Base-by-base conservation (phyloP, 768 basidiomycete genomes). In the Lactarius akahatsu region DNA sequence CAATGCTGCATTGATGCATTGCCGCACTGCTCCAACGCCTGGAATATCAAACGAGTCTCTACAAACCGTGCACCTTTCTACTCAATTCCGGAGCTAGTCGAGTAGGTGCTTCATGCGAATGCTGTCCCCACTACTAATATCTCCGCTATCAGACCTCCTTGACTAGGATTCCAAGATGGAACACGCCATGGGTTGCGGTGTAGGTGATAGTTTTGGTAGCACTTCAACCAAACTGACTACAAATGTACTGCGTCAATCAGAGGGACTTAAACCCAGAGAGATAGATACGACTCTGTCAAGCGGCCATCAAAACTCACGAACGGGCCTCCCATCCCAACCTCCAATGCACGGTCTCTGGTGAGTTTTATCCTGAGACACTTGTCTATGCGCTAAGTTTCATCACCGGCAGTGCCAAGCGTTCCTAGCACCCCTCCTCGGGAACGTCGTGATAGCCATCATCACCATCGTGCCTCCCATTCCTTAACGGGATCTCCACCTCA, bases 81-180 rank as follows among this genome's bases (percentile, higher is more conserved):
- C 60, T 16, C 63, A 69, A 23, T 54, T 66, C 23, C 70, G 69
- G 36, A 66, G 65, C 36, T 56, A 62, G 16, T 71, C 70, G 38
- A 69, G 70, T 71, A 60, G 18, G 62, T 3, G 26, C 8, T 34
- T 32, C 23, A 23, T 40, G 23, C 18, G 13, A 16, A 32, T 26
- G 38, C 11, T 28, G 18, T 40, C 58, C 11, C 28, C 36, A 32
- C 20, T 30, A 13, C 57, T 60, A 3, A 62, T 57, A 5, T 54
- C 40, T 16, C 15, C 11, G 2, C 26, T 50, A 40, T 30, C 56
- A 71, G 70, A 71, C 60, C 70, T 71, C n/a, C 65, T 71, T n/a
- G 70, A 71, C 36, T 62, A 70, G 20, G 70, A 71, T 41, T 69
- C 70, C 0, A 68, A 69, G 43, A 71, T 71, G 70, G 65, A 71